phyloP scores from a whole-genome alignment of 2,329 filamentous ascomycete species.

The Xylaria sp. region DNA sequence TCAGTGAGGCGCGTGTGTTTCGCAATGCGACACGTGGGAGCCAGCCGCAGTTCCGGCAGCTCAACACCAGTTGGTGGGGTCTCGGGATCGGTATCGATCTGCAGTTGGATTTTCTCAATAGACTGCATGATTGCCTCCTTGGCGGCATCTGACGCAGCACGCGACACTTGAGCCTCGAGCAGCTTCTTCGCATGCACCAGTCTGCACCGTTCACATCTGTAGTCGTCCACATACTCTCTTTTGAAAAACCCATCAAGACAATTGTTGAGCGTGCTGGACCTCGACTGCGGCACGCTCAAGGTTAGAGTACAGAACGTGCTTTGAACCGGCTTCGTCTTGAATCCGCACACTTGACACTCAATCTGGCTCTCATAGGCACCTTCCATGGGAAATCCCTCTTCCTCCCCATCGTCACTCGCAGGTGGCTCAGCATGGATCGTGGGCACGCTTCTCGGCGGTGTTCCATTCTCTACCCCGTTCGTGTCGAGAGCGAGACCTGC shows the following conservation, averaged over 20 bases:
- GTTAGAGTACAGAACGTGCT: constrained; percentile 94
- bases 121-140: constrained; percentile 64
- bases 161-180: constrained; percentile 69
- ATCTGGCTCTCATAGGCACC: constrained; percentile 94
- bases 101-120: constrained; percentile 73
- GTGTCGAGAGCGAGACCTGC: constrained; percentile 45
- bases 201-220: constrained; percentile 92
- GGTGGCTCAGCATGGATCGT: constrained; percentile 37
- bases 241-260: constrained; percentile 97
- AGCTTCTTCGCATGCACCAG: constrained; percentile 80
- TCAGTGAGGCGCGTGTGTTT: constrained; percentile 86
- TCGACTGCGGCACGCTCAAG: constrained; percentile 86
- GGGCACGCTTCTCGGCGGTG: constrained; percentile 21
- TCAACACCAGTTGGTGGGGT: constrained; percentile 75
- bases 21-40: constrained; percentile 85
- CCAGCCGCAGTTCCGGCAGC: constrained; percentile 78
- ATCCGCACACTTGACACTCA: constrained; percentile 88
- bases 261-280: constrained; percentile 80
- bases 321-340: constrained; percentile 84
- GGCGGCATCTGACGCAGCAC: constrained; percentile 63
- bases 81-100: constrained; percentile 86
- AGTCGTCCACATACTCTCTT: constrained; percentile 95
- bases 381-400: constrained; percentile 88
- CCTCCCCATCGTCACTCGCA: constrained; percentile 53
- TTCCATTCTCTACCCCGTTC: constrained; percentile 21